phyloP scores from a whole-genome alignment of 2,329 filamentous ascomycete genomes.

The Arthroderma uncinatum region DNA sequence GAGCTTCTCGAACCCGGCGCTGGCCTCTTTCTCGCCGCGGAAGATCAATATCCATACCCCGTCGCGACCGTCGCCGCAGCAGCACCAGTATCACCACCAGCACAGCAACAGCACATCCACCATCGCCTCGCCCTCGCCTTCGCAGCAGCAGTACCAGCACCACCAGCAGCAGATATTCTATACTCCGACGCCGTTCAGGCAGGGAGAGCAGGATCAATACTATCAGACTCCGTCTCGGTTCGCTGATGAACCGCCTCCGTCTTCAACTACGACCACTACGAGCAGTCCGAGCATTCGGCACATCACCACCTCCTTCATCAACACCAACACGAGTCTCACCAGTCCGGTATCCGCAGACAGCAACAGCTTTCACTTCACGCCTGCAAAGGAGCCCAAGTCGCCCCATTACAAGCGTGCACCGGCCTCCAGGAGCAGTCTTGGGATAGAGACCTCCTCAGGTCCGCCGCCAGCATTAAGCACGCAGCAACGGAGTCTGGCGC shows the following conservation, averaged over 20 bases:
- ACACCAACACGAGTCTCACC: slow-evolving; percentile 6
- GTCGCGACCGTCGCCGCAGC: slow-evolving; percentile 4
- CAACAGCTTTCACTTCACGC: slow-evolving; percentile 2
- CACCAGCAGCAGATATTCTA: background rate
- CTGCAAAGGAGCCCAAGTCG: slow-evolving; percentile 12
- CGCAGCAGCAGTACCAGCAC: slow-evolving; percentile 10
- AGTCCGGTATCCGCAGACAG: background rate
- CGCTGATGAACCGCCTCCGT: background rate
- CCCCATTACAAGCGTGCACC: slow-evolving; percentile 30
- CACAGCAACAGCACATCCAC: background rate
- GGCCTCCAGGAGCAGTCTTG: slow-evolving; percentile 39
- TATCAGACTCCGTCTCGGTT: background rate
- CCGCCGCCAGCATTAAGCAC: slow-evolving; percentile 43
- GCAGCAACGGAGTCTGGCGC: slow-evolving; percentile 27
- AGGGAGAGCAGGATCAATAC: background rate
- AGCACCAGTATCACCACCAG: slow-evolving; percentile 4
- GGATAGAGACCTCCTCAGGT: slow-evolving; percentile 41
- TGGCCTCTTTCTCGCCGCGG: slow-evolving; percentile 20
- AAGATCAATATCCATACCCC: slow-evolving; percentile 13
- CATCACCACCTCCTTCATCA: slow-evolving; percentile 9
- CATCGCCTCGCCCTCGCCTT: slow-evolving; percentile 16
- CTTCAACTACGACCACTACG: slow-evolving; percentile 26
- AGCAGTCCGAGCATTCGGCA: slow-evolving; percentile 18
- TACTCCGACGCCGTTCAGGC: slow-evolving; percentile 13
- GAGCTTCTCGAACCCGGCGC: slow-evolving; percentile 20